Evolutionary conservation across 768 basidiomycete species (phyloP).

Genomic region (Tricholoma furcatifolium): DNA sequence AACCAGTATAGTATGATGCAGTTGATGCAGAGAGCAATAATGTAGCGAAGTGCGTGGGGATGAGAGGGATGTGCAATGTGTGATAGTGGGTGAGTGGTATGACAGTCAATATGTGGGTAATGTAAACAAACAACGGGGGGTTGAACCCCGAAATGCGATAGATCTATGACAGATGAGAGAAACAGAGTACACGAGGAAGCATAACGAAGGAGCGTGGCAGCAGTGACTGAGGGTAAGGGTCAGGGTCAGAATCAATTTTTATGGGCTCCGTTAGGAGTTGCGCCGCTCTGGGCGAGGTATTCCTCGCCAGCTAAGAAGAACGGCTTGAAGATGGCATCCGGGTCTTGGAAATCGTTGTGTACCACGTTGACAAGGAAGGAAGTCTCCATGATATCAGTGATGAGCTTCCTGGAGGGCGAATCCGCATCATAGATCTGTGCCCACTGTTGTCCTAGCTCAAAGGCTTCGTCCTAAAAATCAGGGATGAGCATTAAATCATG

Average conservation of each 20-base stretch:
- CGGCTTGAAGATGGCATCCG: constrained; percentile 81
- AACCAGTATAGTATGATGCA: constrained; percentile 41
- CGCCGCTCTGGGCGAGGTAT: constrained; percentile 40
- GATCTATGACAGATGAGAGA: constrained; percentile 24
- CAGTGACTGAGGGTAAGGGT: too few relatives aligned
- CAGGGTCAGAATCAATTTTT: constrained; percentile 24
- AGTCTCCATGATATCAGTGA: constrained; percentile 76
- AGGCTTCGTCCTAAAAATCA: constrained; percentile 79
- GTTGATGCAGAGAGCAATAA: constrained; percentile 50
- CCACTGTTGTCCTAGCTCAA: constrained; percentile 90
- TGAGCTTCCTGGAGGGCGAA: constrained; percentile 72
- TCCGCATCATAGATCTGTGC: constrained; percentile 79
- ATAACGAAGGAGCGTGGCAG: constrained; percentile 11
- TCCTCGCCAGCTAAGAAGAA: constrained; percentile 79
- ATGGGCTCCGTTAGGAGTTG: constrained; percentile 39
- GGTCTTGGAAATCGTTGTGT: constrained; percentile 90
- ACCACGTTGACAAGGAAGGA: constrained; percentile 92
- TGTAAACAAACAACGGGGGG: constrained; percentile 61
- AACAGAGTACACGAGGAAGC: constrained; percentile 24
- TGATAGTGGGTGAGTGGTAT: constrained; percentile 17
- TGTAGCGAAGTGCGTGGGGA: constrained; percentile 14
- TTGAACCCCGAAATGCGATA: constrained; percentile 69
- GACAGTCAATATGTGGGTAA: constrained; percentile 24
- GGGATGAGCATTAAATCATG: constrained; percentile 2
- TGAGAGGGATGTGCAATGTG: constrained; percentile 10